phyloP scores from a whole-genome alignment of 371 early-diverging fungal genomes.

The Mucor irregularis region DNA sequence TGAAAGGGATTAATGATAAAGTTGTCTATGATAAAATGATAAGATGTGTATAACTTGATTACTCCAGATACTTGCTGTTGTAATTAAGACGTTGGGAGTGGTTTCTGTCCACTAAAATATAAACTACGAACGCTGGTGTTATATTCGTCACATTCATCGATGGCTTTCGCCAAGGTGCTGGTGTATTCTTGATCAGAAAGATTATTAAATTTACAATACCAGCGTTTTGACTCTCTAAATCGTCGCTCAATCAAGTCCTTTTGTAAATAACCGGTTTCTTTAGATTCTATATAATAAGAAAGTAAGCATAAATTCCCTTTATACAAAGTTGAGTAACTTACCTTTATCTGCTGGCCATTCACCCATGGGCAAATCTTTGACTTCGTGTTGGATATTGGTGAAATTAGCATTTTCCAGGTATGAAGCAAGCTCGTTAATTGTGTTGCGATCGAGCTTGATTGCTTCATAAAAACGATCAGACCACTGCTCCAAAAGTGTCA shows the following conservation, averaged over 20 bases:
- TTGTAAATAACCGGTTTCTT: constrained; percentile 28
- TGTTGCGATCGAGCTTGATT: constrained; percentile 11
- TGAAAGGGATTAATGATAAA: too few species aligned
- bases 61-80: too few species aligned
- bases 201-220: constrained; percentile 20
- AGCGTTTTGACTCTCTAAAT: constrained; percentile 16
- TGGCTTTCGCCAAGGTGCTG: constrained; percentile 1
- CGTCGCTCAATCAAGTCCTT: constrained; percentile 22
- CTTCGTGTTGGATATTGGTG: neutral
- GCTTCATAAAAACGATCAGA: constrained; percentile 6
- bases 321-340: neutral
- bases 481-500: constrained; percentile 7
- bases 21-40: too few species aligned
- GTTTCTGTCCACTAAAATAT: constrained; percentile 18
- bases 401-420: constrained; percentile 13
- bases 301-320: neutral
- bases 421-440: neutral
- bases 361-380: constrained; percentile 21
- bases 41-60: too few species aligned
- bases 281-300: constrained; percentile 12
- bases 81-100: too few species aligned
- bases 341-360: constrained; percentile 24
- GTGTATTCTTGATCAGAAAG: constrained; percentile 14
- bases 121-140: constrained; percentile 1
- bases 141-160: constrained; percentile 18